Base-by-base conservation (phyloP, 345 rosid species). In the Acer negundo region DNA sequence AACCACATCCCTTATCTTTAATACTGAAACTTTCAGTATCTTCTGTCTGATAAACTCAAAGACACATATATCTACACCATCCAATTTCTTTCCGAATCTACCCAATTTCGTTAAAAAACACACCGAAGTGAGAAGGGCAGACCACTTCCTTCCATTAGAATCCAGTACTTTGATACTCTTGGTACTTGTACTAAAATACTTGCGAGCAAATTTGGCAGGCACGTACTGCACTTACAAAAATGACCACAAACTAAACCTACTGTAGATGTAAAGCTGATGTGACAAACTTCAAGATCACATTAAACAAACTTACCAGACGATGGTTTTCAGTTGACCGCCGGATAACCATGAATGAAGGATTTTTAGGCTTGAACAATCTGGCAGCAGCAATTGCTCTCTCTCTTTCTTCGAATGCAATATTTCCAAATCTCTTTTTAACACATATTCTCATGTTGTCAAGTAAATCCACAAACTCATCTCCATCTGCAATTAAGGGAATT, bases 261-360 rank as follows among this genome's bases (percentile, higher is more conserved):
- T 35, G 5, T 35, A 46, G 10, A 15, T 10, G 49, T 46, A 9
- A 46, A 46, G 15, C 49, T 46, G 49, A 46, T 46, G 3, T 46
- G 15, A 4, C 38, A 35, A 35, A 35, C 38, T 0, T 35, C 38
- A 46, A 8, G 15, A 46, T 46, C 12, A 46, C 49, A 46, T 46
- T 46, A 10, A 9, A 46, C 3, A 46, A 46, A 46, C 49, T 46
- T 46, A 46, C 49, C 49, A 10, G 49, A 19, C 49, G 49, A 46
- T 10, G 10, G 49, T 0, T 46, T 9, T 46, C 49, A 46, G 3
- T 10, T 46, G 49, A 46, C 11, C 77, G 74, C 79, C 80, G 44
- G 47, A 80, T 77, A 16, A 83, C 79, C 83, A 80, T 72, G 81
- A 82, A 85, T 67, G 78, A 80, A 19, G 88, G 88, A 64, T 80